phyloP scores from a whole-genome alignment of 148 eudicot genomes.

The Silene conica region DNA sequence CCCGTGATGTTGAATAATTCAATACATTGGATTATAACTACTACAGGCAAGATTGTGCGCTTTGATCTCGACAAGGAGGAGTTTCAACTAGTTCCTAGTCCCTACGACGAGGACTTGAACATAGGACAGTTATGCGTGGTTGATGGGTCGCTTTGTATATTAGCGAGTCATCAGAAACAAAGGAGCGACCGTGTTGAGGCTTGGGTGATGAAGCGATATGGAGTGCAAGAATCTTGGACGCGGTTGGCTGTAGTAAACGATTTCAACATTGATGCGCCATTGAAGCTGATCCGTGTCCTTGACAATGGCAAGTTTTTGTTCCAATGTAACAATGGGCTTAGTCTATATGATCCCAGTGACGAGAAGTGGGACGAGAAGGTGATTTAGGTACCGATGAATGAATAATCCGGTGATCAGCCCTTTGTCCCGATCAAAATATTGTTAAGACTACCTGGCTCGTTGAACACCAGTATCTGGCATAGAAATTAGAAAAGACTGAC shows the following conservation, averaged over 20 bases:
- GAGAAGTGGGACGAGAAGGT: slow-evolving; percentile 8
- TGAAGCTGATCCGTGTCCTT: not conserved
- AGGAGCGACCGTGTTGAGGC: not conserved
- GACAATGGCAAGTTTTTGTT: slow-evolving; percentile 6
- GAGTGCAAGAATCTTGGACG: slow-evolving; percentile 2
- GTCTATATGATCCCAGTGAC: not conserved
- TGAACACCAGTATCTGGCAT: too few species aligned
- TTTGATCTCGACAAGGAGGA: not conserved
- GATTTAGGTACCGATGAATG: not conserved
- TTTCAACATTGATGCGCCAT: not conserved
- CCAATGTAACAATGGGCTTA: not conserved
- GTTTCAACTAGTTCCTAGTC: not conserved
- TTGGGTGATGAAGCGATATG: slow-evolving; percentile 2
- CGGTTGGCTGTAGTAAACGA: not conserved
- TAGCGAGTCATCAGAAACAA: not conserved
- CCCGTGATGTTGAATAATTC: not conserved
- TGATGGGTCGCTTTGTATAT: not conserved
- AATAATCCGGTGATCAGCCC: not conserved
- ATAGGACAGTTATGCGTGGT: slow-evolving; percentile 7
- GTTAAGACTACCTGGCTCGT: too few species aligned
- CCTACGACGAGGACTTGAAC: not conserved
- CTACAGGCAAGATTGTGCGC: not conserved
- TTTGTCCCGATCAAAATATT: not conserved
- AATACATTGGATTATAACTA: not conserved
- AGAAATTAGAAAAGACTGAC: too few species aligned